Base-by-base conservation (phyloP, 352 stramenopile species). In the Phytophthora hibernalis region DNA sequence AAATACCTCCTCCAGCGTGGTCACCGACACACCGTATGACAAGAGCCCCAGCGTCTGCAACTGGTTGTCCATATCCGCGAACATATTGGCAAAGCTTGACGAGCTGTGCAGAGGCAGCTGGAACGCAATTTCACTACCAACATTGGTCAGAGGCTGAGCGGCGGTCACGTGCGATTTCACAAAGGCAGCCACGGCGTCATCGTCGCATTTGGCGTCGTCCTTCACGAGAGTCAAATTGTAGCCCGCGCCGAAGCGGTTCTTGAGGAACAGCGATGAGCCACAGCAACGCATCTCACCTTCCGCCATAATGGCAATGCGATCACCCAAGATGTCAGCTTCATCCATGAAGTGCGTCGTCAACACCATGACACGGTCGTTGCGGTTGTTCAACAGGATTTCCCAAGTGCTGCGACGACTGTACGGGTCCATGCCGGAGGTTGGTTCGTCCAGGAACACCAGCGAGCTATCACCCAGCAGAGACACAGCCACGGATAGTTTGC, bases 391-490 rank as follows among this genome's bases (percentile, higher is more conserved):
- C 37, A 89, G 59, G 31, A 97, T 76, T 22, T 95, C 71, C 91
- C 91, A 98, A 63, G 98, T 82, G 47, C 98, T 98, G 42, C 96
- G 81, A 56, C 96, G 81, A 44, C 77, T 93, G 72, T 97, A 98
- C 20, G 96, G 94, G 68, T 99, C 97, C 92, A 99, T 98, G 7
- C 96, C 96, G 44, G 65, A 88, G 12, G 94, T 98, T 2, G 95
- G 95, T 60, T 98, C 91, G 48, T 98, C 89, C 35, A 97, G 72
- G 35, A 96, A 90, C 47, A 94, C 81, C 21, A 96, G 42, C 26
- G 68, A 78, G 95, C 77, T 93, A 70, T 94, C 65, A 59, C 79
- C 93, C 20, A 98, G 76, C 24, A 97, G 68, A 9, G 90, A 91
- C 8, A 97, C 71, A 0, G 90, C 93, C 45, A 98, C 86, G 9